Percentiles rank a stretch among this genome's conserved stretches.
phyloP scores from a whole-genome alignment of 495 filamentous ascomycete genomes.

The Penicillium dipodomyicola region DNA sequence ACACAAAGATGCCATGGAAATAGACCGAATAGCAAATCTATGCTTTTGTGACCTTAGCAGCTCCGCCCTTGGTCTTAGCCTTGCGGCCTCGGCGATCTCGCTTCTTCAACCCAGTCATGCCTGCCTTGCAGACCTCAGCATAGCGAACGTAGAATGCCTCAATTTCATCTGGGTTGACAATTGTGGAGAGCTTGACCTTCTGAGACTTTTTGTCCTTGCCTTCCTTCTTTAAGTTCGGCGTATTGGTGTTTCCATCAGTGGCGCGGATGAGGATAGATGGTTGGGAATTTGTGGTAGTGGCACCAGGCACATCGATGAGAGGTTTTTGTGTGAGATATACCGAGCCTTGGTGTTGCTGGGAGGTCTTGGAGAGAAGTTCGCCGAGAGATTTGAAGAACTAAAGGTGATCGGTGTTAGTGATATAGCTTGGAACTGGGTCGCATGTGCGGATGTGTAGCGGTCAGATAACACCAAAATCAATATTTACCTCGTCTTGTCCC shows the following conservation, averaged over 20 bases:
- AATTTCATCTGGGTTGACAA: constrained; percentile 71
- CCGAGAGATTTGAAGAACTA: constrained; percentile 86
- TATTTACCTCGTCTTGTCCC: constrained; percentile 69
- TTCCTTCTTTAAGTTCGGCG: constrained; percentile 39
- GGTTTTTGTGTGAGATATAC: constrained; percentile 84
- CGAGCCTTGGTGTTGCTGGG: constrained; percentile 68
- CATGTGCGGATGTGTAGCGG: constrained; percentile 8
- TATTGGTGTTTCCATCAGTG: constrained; percentile 62
- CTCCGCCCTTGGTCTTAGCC: constrained; percentile 64
- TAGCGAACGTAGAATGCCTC: constrained; percentile 81
- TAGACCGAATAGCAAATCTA: constrained; percentile 27
- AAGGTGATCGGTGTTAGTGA: constrained; percentile 18
- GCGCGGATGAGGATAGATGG: constrained; percentile 79
- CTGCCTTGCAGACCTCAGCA: constrained; percentile 86
- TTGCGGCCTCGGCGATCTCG: constrained; percentile 75
- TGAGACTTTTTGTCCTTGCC: constrained; percentile 27
- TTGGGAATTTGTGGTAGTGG: constrained; percentile 24
- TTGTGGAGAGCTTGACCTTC: constrained; percentile 80
- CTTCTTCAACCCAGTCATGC: constrained; percentile 90
- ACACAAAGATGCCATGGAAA: constrained; percentile 4
- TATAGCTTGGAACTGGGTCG: constrained; percentile 13
- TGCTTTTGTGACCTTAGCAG: constrained; percentile 52
- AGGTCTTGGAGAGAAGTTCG: constrained; percentile 67
- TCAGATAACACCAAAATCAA: background rate
- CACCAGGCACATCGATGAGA: constrained; percentile 21